phyloP scores from a whole-genome alignment of 495 filamentous ascomycete species.

The Penicillium paxilli region DNA sequence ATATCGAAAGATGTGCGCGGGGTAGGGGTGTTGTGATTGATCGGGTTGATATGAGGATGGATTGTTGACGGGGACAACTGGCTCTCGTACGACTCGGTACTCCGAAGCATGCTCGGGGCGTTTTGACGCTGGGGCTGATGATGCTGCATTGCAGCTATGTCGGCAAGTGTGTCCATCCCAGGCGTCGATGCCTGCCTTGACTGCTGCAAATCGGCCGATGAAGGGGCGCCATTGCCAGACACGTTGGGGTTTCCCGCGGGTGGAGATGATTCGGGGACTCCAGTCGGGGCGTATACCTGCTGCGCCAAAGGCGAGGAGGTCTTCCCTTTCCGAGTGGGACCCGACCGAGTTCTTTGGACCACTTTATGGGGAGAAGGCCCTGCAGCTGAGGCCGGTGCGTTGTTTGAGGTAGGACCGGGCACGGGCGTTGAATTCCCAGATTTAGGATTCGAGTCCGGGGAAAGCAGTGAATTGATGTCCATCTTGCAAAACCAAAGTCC shows the following conservation, averaged over 20 bases:
- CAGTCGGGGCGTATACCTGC: constrained; percentile 37
- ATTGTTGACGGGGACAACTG: constrained; percentile 51
- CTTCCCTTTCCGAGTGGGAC: constrained; percentile 33
- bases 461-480: constrained; percentile 74
- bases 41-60: constrained; percentile 47
- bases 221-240: constrained; percentile 36
- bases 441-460: constrained; percentile 61
- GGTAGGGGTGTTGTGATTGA: constrained; percentile 52
- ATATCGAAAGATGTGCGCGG: constrained; percentile 57
- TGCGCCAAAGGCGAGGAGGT: constrained; percentile 45
- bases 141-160: constrained; percentile 67
- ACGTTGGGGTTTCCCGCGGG: constrained; percentile 27
- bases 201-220: constrained; percentile 31
- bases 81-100: constrained; percentile 46
- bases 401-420: constrained; percentile 32
- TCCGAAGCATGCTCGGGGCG: constrained; percentile 42
- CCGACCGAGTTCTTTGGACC: constrained; percentile 35
- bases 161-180: constrained; percentile 66
- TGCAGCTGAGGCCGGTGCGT: constrained; percentile 27
- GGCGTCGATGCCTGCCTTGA: constrained; percentile 55
- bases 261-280: constrained; percentile 35
- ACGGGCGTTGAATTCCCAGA: constrained; percentile 43
- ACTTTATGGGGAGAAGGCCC: constrained; percentile 35
- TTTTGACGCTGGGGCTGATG: constrained; percentile 55
- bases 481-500: constrained; percentile 38